A percentile compares a stretch with the other conserved stretches of the same genome.
These are phyloP conservation scores for Xylaria digitata DNA, from an alignment of 2,329 filamentous ascomycete species.

Conservation along the genomic window DNA sequence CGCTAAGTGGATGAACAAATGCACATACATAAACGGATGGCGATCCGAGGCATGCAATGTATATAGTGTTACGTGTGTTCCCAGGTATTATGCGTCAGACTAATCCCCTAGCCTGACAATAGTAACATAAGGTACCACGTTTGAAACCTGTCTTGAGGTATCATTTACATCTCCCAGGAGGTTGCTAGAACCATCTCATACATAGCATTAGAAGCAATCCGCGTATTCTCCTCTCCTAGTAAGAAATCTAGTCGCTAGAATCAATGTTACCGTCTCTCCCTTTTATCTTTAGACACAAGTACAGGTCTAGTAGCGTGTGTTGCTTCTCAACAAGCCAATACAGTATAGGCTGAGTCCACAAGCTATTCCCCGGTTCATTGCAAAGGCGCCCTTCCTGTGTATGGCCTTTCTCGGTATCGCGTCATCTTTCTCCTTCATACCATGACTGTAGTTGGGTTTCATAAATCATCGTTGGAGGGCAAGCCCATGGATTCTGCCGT, in stretches of 20 bases:
- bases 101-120: too few relatives aligned
- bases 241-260: neutral
- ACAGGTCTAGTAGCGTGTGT: neutral
- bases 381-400: neutral
- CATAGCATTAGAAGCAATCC: neutral
- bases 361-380: neutral
- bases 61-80: too few relatives aligned
- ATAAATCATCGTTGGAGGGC: neutral
- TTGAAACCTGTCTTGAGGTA: neutral
- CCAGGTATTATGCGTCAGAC: too few relatives aligned
- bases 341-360: neutral
- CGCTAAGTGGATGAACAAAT: neutral
- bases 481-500: constrained; percentile 36
- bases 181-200: neutral
- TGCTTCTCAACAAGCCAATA: neutral
- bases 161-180: neutral
- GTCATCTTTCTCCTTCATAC: neutral
- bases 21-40: neutral
- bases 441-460: neutral
- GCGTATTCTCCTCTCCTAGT: neutral
- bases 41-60: neutral
- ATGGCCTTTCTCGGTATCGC: neutral
- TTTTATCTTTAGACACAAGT: neutral
- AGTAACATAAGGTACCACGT: too few relatives aligned
- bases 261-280: neutral